These are phyloP conservation scores for Vigna nakashimae DNA, from an alignment of 306 rosid genomes.

Conservation along the genomic window DNA sequence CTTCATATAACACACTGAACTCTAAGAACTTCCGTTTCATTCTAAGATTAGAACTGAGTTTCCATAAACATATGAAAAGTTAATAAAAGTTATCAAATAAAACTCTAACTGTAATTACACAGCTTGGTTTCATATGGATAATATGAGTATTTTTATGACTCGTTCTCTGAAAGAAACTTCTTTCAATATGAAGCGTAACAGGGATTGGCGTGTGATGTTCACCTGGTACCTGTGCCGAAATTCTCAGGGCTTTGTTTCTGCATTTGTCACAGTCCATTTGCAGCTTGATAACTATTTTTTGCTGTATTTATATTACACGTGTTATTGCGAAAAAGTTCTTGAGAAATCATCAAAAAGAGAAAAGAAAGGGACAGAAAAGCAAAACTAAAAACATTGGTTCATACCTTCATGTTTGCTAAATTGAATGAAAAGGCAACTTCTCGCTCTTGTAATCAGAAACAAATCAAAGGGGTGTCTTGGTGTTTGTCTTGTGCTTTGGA, in stretches of 20 bases:
- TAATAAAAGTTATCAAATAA: neutral
- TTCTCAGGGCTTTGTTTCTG: slow-evolving; percentile 49
- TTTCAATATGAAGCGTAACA: neutral
- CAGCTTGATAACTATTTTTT: slow-evolving; percentile 42
- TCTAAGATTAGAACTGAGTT: neutral
- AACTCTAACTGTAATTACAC: neutral
- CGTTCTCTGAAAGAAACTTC: neutral
- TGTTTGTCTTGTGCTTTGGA: slow-evolving; percentile 33
- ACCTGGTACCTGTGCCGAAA: slow-evolving; percentile 47
- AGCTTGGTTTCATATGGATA: neutral
- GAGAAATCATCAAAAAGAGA: neutral
- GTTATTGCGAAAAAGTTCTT: neutral
- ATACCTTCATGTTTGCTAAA: slow-evolving; percentile 44
- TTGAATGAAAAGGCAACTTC: neutral
- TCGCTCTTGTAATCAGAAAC: slow-evolving; percentile 7
- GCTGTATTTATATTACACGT: slow-evolving; percentile 38
- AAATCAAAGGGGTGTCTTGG: neutral
- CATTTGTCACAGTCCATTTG: slow-evolving; percentile 46
- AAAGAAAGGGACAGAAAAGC: neutral
- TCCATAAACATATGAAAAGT: neutral
- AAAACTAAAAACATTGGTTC: neutral
- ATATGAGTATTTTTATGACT: neutral
- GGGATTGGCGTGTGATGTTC: slow-evolving; percentile 5
- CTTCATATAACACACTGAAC: neutral
- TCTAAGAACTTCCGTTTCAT: neutral